Evolutionary conservation across 148 eudicot genomes (phyloP), one percentile per base, ranked within the genome.

Genomic region (Camellia japonica): DNA sequence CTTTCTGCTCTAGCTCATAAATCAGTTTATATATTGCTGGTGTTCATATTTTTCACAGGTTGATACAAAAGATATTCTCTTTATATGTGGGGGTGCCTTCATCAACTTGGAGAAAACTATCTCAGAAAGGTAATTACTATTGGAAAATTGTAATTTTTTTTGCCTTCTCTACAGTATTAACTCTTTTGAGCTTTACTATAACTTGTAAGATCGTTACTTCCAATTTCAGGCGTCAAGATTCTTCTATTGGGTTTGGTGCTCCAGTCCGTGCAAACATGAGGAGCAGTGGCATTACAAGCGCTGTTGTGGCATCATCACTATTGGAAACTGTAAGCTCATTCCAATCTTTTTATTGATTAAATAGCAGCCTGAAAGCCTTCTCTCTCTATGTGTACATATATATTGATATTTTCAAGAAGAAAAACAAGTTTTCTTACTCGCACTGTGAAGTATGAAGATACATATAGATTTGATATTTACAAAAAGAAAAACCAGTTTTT

Each of bases 11-110:
- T n/a, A 23, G 30, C 46, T 47, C 19, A 14, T 47, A 47, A 67
- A 46, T 41, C 63, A 73, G 42, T 30, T 65, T 15, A 42, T 72
- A 73, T 67, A 30, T 41, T 65, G 54, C 44, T 69, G 38, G 7
- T 62, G 11, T 67, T 42, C 11, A 14, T 74, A 43, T 66, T 71
- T 64, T 43, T 73, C 60, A 76, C 92, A 96, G 99, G 91, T 96
- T 73, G 98, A 96, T 85, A 96, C 99, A 15, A 96, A 96, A 86
- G 99, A 96, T 67, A 96, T 96, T 79, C 95, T 96, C 78, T 96
- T 96, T 87, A 96, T 96, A 67, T 96, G 99, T 72, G 99, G 99
- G 58, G 99, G 99, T 78, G 99, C 99, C 73, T 96, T 96, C 73
- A 91, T 94, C 52, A 95, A 96, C 89, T 86, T 96, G 92, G 99